Base-by-base conservation (phyloP, 2,329 filamentous ascomycete species). In the Fusarium concolor region DNA sequence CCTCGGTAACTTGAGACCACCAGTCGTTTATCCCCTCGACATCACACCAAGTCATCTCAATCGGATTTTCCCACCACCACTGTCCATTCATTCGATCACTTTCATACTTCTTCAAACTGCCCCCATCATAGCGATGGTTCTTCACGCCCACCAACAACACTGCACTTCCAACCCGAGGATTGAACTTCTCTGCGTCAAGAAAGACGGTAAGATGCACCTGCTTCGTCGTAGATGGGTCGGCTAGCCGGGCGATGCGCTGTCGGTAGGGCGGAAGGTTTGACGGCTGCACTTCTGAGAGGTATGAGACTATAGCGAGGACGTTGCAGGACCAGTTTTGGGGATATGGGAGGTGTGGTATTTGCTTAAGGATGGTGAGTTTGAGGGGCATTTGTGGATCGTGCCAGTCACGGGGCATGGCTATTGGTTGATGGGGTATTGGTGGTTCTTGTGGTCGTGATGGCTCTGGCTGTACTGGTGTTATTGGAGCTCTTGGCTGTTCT, bases 251-350 rank as follows among this genome's bases (percentile, higher is more conserved):
- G 1, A 79, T 83, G n/a, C 85, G 80, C 68, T 87, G 86, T n/a
- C 71, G 79, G 60, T 81, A 80, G 0, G 85, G 85, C 1, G 82
- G 83, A 8, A 87, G 76, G 5, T 81, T 78, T 0, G 83, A 84
- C 2, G 85, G 78, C 59, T 87, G 83, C 17, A 86, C 75, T 1
- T 76, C 79, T 0, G 83, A 84, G 5, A 87, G 75, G 2, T 81
- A 80, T 1, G 78, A 75, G 5, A 87, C 62, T n/a, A 88, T 79
- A 55, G 80, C 84, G 5, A 88, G 80, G 9, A 86, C 77, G 63
- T 87, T 87, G 73, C 84, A 81, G 44, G 83, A 83, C 85, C 85
- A 88, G 71, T 88, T 88, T 60, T 87, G 85, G 53, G 83, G 82
- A 75, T 85, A 87, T 3, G 85, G 85, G 2, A 88, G 79, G 61